These are phyloP conservation scores for Lycium barbarum DNA, from an alignment of 257 asterid genomes.

Conservation along the genomic window DNA sequence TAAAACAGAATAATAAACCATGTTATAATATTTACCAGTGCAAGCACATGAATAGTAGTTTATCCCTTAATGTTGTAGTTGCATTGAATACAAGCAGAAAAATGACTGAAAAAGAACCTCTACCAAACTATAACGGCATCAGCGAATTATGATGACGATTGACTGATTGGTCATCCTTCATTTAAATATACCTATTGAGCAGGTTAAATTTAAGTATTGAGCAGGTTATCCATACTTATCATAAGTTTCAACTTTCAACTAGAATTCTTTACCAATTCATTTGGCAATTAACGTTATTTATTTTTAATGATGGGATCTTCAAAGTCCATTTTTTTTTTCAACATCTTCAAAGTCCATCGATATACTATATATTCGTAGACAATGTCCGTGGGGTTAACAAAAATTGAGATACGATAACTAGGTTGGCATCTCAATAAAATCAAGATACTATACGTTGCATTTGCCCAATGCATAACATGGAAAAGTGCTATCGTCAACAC, in stretches of 20 bases:
- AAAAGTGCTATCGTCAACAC: constrained; percentile 23
- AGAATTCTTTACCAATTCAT: constrained; percentile 1
- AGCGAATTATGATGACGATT: background rate
- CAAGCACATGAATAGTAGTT: background rate
- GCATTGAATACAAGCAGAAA: background rate
- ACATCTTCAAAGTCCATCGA: background rate
- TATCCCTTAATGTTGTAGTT: background rate
- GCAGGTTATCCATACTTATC: constrained; percentile 1
- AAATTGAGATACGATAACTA: background rate
- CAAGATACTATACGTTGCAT: background rate
- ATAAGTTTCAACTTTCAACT: constrained; percentile 20
- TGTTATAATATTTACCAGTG: background rate
- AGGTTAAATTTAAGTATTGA: background rate
- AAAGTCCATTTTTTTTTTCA: background rate
- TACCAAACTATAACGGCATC: constrained; percentile 4
- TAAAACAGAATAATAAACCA: background rate
- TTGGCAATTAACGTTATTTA: background rate
- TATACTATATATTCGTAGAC: background rate
- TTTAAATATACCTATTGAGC: background rate
- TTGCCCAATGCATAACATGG: constrained; percentile 9
- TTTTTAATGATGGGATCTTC: background rate
- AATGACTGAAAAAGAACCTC: background rate
- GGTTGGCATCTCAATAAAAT: background rate
- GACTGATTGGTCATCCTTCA: background rate
- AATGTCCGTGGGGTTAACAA: background rate